phyloP scores from a whole-genome alignment of 106 monocot genomes.

The Iris macrosiphon region DNA sequence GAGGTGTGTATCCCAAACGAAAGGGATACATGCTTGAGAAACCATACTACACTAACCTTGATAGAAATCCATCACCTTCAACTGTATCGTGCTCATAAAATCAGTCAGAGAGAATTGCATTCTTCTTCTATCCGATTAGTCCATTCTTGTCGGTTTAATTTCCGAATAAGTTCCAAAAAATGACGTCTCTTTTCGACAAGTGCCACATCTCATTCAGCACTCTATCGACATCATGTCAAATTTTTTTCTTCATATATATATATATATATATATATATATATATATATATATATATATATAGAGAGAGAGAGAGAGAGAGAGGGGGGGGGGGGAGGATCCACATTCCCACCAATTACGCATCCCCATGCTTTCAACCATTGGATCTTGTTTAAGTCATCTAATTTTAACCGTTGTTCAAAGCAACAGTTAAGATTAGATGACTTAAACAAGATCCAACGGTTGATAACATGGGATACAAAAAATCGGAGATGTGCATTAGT shows the following conservation, averaged over 20 bases:
- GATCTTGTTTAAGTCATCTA: no score
- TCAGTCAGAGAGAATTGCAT: slow-evolving; percentile 9
- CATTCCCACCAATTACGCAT: no score
- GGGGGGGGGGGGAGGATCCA: no score
- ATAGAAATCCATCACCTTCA: slow-evolving; percentile 6
- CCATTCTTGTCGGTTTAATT: background rate
- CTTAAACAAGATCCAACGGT: no score
- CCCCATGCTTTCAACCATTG: no score
- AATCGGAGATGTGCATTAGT: no score
- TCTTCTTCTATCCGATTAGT: slow-evolving; percentile 3
- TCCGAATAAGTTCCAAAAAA: background rate
- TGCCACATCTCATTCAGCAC: background rate
- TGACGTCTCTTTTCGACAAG: background rate
- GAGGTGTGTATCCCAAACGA: slow-evolving; percentile 5
- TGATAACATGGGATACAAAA: no score
- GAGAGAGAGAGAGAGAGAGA: no score
- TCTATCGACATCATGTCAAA: background rate
- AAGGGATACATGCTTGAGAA: slow-evolving; percentile 28
- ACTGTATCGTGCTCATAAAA: background rate
- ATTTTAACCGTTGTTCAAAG: no score
- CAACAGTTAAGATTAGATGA: no score
- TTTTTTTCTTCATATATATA: background rate
- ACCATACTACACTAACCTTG: slow-evolving; percentile 15
- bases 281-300: background rate
- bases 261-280: background rate